phyloP scores from a whole-genome alignment of 2,329 filamentous ascomycete genomes.

The Dendryphion nanum region DNA sequence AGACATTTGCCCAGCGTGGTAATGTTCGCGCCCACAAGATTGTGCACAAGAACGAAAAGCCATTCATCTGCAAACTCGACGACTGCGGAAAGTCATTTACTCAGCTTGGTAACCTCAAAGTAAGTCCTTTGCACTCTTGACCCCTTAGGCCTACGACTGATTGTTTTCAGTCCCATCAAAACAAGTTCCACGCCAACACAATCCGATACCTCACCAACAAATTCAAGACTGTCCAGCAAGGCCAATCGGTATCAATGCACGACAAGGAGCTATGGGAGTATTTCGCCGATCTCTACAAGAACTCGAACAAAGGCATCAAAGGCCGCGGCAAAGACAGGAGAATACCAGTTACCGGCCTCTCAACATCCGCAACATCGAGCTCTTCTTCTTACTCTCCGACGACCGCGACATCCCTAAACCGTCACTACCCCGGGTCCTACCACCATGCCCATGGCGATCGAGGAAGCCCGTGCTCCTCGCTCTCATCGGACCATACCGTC shows the following conservation, averaged over 20 bases:
- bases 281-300: slow-evolving; percentile 87
- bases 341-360: slow-evolving; percentile 45
- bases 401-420: slow-evolving; percentile 18
- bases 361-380: slow-evolving; percentile 24
- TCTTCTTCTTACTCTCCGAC: slow-evolving; percentile 22
- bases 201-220: slow-evolving; percentile 67
- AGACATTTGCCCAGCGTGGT: slow-evolving; percentile 79
- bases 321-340: slow-evolving; percentile 83
- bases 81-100: slow-evolving; percentile 86
- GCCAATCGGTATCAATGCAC: slow-evolving; percentile 61
- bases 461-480: slow-evolving; percentile 35
- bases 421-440: slow-evolving; percentile 21
- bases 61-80: slow-evolving; percentile 78
- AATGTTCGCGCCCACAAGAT: slow-evolving; percentile 83
- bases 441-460: slow-evolving; percentile 25
- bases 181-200: slow-evolving; percentile 83
- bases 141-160: slow-evolving; percentile 10
- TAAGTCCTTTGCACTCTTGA: slow-evolving; percentile 31
- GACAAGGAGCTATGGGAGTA: slow-evolving; percentile 82
- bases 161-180: slow-evolving; percentile 72
- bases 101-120: slow-evolving; percentile 89
- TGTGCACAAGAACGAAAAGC: slow-evolving; percentile 75
- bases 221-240: slow-evolving; percentile 64
- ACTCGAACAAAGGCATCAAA: slow-evolving; percentile 98
- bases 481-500: slow-evolving; percentile 29